These are phyloP conservation scores for Lactarius tabidus DNA, from an alignment of 768 basidiomycete genomes.

Conservation along the genomic window DNA sequence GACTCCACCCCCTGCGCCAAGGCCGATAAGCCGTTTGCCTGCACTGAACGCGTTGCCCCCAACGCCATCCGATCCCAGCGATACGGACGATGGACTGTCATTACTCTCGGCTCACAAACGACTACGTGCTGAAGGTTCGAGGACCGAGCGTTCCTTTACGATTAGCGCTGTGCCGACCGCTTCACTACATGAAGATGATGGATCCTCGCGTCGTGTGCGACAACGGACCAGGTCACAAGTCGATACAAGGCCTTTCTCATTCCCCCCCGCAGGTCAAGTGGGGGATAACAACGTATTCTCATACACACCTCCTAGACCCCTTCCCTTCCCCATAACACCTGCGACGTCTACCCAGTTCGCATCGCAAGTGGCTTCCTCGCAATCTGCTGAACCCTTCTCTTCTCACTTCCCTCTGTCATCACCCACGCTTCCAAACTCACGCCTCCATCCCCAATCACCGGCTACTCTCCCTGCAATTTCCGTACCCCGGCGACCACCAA, in stretches of 20 bases:
- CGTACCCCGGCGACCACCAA: slow-evolving; percentile 28
- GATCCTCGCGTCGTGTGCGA: slow-evolving; percentile 11
- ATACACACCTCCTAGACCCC: slow-evolving; percentile 15
- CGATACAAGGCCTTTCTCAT: slow-evolving; percentile 14
- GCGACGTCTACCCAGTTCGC: neutral
- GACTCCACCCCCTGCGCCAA: slow-evolving; percentile 23
- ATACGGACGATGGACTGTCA: slow-evolving; percentile 13
- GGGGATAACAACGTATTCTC: slow-evolving; percentile 7
- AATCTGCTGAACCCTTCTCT: neutral
- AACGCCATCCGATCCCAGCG: slow-evolving; percentile 4
- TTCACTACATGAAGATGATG: slow-evolving; percentile 17
- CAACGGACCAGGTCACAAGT: slow-evolving; percentile 11
- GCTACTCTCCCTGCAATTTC: slow-evolving; percentile 3
- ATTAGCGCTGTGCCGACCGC: slow-evolving; percentile 1
- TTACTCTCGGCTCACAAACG: slow-evolving; percentile 20
- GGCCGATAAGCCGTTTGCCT: slow-evolving; percentile 9
- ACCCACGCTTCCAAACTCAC: neutral
- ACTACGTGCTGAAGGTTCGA: slow-evolving; percentile 20
- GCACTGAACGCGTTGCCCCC: slow-evolving; percentile 5
- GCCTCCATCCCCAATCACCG: neutral
- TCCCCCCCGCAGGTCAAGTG: slow-evolving; percentile 5
- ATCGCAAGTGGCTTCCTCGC: neutral
- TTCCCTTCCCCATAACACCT: slow-evolving; percentile 21
- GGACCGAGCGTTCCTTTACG: slow-evolving; percentile 18
- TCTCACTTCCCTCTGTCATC: neutral